Conservation (phyloP, 192 early-diverging fungal species). For the Phycomyces nitens region DNA sequence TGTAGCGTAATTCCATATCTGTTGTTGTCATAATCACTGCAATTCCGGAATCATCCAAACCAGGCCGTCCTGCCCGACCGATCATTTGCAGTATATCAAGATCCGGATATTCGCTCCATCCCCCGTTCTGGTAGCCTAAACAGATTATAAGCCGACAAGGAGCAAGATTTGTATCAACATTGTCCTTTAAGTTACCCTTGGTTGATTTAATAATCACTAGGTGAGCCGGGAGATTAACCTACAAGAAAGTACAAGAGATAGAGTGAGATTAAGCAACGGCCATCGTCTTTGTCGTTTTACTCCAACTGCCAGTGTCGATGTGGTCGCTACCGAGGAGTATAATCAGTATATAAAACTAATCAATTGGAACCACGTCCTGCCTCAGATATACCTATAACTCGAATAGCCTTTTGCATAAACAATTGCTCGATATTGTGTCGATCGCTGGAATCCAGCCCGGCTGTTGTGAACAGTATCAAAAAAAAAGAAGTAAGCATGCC, state of each 20-base stretch:
- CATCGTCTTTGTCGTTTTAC: conserved; percentile 20
- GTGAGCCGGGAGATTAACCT: conserved; percentile 73
- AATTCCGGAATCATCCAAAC: conserved; percentile 60
- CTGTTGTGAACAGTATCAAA: conserved; percentile 10
- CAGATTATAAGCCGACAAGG: background rate
- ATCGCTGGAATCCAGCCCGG: conserved; percentile 35
- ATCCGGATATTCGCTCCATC: conserved; percentile 54
- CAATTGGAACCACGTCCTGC: too few relatives aligned
- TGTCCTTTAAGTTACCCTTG: conserved; percentile 18
- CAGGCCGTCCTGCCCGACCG: conserved; percentile 68
- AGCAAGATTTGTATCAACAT: too few relatives aligned
- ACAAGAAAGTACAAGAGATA: background rate
- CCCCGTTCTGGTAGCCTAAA: conserved; percentile 43
- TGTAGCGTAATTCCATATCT: conserved; percentile 43
- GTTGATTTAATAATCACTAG: conserved; percentile 75
- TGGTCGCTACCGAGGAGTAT: conserved; percentile 45
- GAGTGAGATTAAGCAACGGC: background rate
- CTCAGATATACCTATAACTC: conserved; percentile 57
- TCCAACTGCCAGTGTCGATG: conserved; percentile 71
- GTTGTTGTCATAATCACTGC: conserved; percentile 62
- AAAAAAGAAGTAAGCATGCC: background rate
- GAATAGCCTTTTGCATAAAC: conserved; percentile 48
- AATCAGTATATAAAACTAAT: background rate
- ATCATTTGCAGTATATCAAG: conserved; percentile 78
- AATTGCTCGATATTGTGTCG: conserved; percentile 49